Conservation (phyloP, 768 basidiomycete species). For the Ramaria sp. region DNA sequence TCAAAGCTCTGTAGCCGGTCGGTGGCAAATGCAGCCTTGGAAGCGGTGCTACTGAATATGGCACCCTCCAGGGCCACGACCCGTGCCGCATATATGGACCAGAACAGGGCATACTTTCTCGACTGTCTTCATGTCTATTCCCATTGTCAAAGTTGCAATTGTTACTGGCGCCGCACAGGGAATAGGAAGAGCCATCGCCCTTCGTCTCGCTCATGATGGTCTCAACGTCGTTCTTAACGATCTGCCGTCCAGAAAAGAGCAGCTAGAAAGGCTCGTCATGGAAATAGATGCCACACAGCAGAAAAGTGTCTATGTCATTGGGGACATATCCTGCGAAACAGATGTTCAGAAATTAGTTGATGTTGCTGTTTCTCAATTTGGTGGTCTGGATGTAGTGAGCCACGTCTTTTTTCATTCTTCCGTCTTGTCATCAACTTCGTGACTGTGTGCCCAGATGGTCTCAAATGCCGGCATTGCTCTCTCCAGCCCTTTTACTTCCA, state of each 20-base stretch:
- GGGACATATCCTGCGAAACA: slow-evolving; percentile 21
- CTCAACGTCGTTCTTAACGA: slow-evolving; percentile 18
- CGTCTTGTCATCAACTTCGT: neutral
- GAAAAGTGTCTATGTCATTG: slow-evolving; percentile 13
- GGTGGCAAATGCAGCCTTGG: too few species aligned
- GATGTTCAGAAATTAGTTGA: slow-evolving; percentile 21
- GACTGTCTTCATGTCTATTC: neutral
- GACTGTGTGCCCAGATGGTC: slow-evolving; percentile 9
- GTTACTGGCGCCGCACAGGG: slow-evolving; percentile 19
- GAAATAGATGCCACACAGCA: slow-evolving; percentile 19
- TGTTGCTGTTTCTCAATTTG: slow-evolving; percentile 17
- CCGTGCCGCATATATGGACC: too few species aligned
- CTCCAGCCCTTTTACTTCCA: neutral
- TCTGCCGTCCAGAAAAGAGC: slow-evolving; percentile 10
- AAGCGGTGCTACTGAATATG: too few species aligned
- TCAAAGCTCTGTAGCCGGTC: too few species aligned
- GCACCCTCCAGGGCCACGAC: too few species aligned
- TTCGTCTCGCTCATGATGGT: slow-evolving; percentile 18
- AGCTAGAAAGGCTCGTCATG: slow-evolving; percentile 16
- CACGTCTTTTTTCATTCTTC: neutral
- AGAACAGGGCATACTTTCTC: too few species aligned
- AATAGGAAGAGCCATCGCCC: slow-evolving; percentile 19
- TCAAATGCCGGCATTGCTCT: slow-evolving; percentile 17
- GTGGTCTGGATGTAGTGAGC: slow-evolving; percentile 23
- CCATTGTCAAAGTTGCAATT: slow-evolving; percentile 15